These are phyloP conservation scores for Rhodotorula sp. DNA, from an alignment of 1,284 basidiomycete species.

Conservation along the genomic window DNA sequence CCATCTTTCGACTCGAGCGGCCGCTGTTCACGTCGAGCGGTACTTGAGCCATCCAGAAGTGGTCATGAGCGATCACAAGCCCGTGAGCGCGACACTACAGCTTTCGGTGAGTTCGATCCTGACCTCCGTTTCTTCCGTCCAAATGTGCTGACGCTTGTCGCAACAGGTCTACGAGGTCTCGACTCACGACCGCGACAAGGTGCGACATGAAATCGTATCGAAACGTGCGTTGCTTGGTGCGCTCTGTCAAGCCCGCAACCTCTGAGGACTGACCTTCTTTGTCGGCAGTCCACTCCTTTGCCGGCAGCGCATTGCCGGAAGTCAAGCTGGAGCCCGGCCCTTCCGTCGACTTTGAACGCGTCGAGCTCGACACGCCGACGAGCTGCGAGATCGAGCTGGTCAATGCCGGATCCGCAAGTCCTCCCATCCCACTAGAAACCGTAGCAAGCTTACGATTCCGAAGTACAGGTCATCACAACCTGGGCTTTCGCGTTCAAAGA, in stretches of 20 bases:
- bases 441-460: not conserved
- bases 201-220: conserved; percentile 19
- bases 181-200: conserved; percentile 7
- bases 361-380: conserved; percentile 7
- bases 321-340: conserved; percentile 32
- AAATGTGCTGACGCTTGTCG: too few species aligned
- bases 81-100: conserved; percentile 33
- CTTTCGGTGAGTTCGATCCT: conserved; percentile 13
- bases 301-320: conserved; percentile 15
- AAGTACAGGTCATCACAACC: conserved; percentile 11
- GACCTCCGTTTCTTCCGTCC: too few species aligned
- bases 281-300: conserved; percentile 13
- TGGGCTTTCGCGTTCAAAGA: conserved; percentile 31
- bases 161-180: conserved; percentile 19
- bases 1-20: conserved; percentile 19
- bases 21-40: conserved; percentile 3
- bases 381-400: conserved; percentile 16
- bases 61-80: conserved; percentile 39
- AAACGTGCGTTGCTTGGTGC: conserved; percentile 4
- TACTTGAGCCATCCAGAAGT: conserved; percentile 33
- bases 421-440: not conserved
- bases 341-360: conserved; percentile 22
- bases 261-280: not conserved
- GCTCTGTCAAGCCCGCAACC: not conserved
- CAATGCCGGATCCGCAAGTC: conserved; percentile 24